phyloP scores from a whole-genome alignment of 805 yeast genomes.

The Metschnikowia drakensbergensis region DNA sequence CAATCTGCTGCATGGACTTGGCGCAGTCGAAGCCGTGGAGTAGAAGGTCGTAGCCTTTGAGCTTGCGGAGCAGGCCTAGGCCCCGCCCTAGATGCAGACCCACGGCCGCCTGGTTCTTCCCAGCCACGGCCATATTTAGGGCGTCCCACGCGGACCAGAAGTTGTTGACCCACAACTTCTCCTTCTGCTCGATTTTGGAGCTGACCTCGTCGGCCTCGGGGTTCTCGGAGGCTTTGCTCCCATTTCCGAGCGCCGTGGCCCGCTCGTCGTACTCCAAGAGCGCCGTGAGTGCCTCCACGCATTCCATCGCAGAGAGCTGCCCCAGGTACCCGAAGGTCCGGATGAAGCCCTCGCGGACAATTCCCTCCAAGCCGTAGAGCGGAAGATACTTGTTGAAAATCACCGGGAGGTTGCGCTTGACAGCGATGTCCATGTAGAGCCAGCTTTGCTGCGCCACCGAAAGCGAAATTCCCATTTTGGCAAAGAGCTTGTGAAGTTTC shows the following conservation, averaged over 20 bases:
- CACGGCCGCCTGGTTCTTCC: conserved; percentile 14
- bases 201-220: conserved; percentile 24
- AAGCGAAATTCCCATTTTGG: conserved; percentile 91
- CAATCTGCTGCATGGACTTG: conserved; percentile 73
- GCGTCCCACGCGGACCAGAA: conserved; percentile 63
- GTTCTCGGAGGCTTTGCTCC: conserved; percentile 12
- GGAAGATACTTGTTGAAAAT: conserved; percentile 70
- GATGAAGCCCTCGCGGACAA: conserved; percentile 81
- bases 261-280: conserved; percentile 51
- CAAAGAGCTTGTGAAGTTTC: conserved; percentile 83
- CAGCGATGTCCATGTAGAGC: conserved; percentile 79
- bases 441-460: conserved; percentile 88
- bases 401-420: conserved; percentile 68
- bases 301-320: conserved; percentile 85
- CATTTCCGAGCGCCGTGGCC: conserved; percentile 22
- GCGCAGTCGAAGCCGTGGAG: conserved; percentile 77
- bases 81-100: conserved; percentile 16
- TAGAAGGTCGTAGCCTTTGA: conserved; percentile 50
- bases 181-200: conserved; percentile 38
- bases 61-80: conserved; percentile 22
- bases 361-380: conserved; percentile 75
- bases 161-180: conserved; percentile 69
- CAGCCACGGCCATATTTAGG: conserved; percentile 31
- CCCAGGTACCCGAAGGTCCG: conserved; percentile 87
- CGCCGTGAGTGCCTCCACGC: conserved; percentile 85